These are phyloP conservation scores for Cutaneotrichosporon sp. DNA, from an alignment of 1,284 basidiomycete genomes.

Conservation along the genomic window DNA sequence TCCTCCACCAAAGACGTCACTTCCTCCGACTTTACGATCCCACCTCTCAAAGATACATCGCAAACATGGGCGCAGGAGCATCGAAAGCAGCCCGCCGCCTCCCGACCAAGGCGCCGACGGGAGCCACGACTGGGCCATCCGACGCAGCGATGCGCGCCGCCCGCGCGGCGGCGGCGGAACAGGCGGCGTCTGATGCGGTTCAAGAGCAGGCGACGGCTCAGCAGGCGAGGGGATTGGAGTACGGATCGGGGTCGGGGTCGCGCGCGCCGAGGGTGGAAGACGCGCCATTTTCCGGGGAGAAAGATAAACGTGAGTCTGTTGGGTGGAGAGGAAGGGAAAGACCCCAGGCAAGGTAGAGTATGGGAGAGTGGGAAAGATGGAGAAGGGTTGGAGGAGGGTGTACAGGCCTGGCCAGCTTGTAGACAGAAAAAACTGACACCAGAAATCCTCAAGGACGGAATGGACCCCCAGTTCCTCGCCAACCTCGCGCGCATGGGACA, in stretches of 20 bases:
- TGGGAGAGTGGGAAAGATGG: too few species aligned
- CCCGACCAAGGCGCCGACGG: constrained; percentile 55
- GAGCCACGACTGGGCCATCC: background rate
- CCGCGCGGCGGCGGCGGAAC: constrained; percentile 17
- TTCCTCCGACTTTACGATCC: background rate
- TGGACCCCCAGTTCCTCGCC: constrained; percentile 71
- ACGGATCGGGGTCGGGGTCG: constrained; percentile 4
- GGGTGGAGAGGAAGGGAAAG: too few species aligned
- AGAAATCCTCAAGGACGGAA: constrained; percentile 68
- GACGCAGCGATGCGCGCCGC: constrained; percentile 14
- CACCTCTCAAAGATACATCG: background rate
- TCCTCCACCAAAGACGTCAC: background rate
- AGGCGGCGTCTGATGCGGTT: constrained; percentile 11
- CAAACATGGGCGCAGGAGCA: constrained; percentile 64
- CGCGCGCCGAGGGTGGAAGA: background rate
- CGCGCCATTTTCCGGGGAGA: constrained; percentile 45
- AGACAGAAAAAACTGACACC: constrained; percentile 7
- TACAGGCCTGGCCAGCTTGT: too few species aligned
- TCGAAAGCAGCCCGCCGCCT: constrained; percentile 68
- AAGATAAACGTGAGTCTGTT: constrained; percentile 45
- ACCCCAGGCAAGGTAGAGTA: too few species aligned
- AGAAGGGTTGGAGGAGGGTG: too few species aligned
- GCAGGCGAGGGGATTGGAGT: constrained; percentile 3
- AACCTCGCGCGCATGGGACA: constrained; percentile 70
- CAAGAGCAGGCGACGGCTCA: background rate